Evolutionary conservation across 257 asterid species (phyloP).

Genomic region (Cinchona pubescens): DNA sequence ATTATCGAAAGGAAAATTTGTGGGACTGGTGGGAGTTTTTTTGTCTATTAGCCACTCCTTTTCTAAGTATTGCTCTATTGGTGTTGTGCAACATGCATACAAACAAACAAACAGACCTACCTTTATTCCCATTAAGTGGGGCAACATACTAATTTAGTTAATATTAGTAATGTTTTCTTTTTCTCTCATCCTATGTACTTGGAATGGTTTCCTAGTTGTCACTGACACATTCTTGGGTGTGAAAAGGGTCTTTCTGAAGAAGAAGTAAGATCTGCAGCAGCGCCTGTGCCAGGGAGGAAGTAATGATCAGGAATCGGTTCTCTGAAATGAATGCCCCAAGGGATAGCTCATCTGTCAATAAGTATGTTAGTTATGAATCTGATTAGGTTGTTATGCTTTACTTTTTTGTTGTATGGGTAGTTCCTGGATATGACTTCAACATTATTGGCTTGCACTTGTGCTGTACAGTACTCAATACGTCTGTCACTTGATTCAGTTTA

Average conservation of each 20-base stretch:
- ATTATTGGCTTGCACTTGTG: not conserved
- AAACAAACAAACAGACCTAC: too few species aligned
- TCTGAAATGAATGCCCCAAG: conserved; percentile 98
- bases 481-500: not conserved
- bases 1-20: not conserved
- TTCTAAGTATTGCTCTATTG: not conserved
- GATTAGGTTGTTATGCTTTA: not conserved
- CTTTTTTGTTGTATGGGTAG: not conserved
- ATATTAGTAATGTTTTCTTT: not conserved
- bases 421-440: not conserved
- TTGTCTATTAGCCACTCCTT: not conserved
- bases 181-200: conserved; percentile 7
- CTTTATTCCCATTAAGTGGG: too few species aligned
- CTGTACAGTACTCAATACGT: not conserved
- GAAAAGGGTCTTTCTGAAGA: conserved; percentile 96
- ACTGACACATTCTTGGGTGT: conserved; percentile 23
- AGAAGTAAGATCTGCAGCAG: conserved; percentile 95
- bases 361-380: conserved; percentile 40
- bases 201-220: conserved; percentile 14
- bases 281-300: conserved; percentile 99
- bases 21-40: not conserved
- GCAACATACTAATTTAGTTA: not conserved
- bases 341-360: conserved; percentile 85
- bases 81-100: too few species aligned
- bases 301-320: conserved; percentile 90